Percentiles rank a stretch among this genome's conserved stretches.
phyloP scores from a whole-genome alignment of 2,329 filamentous ascomycete genomes.

The Trichoderma aggressivum region DNA sequence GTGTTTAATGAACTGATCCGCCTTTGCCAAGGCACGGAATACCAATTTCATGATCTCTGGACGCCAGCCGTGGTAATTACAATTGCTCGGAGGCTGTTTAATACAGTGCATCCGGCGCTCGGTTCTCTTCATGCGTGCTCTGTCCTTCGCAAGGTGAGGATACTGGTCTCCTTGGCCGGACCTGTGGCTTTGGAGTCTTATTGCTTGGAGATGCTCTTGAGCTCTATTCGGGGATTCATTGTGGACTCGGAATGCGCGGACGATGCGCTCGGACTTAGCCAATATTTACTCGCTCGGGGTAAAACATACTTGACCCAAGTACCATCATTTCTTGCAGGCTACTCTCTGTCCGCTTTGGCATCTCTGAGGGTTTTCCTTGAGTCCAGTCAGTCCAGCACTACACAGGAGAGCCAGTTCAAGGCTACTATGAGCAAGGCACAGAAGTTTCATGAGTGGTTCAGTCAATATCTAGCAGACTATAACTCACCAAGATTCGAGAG shows the following conservation, averaged over 20 bases:
- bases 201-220: slow-evolving; percentile 84
- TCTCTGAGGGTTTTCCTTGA: slow-evolving; percentile 74
- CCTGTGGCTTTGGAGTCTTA: slow-evolving; percentile 71
- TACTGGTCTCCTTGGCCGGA: slow-evolving; percentile 77
- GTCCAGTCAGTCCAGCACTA: slow-evolving; percentile 72
- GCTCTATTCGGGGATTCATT: slow-evolving; percentile 73
- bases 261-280: slow-evolving; percentile 80
- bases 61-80: slow-evolving; percentile 70
- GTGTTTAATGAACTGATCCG: slow-evolving; percentile 72
- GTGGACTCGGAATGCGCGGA: slow-evolving; percentile 84
- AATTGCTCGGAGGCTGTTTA: slow-evolving; percentile 73
- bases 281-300: slow-evolving; percentile 75
- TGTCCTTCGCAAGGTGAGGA: slow-evolving; percentile 78
- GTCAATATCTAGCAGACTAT: slow-evolving; percentile 63
- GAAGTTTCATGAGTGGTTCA: slow-evolving; percentile 76
- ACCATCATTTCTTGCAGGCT: slow-evolving; percentile 77
- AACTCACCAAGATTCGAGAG: slow-evolving; percentile 51
- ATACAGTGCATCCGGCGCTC: slow-evolving; percentile 75
- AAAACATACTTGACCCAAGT: slow-evolving; percentile 58
- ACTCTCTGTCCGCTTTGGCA: slow-evolving; percentile 73
- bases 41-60: slow-evolving; percentile 66
- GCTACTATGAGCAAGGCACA: slow-evolving; percentile 73
- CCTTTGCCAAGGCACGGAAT: slow-evolving; percentile 69
- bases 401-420: slow-evolving; percentile 78
- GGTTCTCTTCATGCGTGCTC: slow-evolving; percentile 85